Conservation (phyloP, 306 rosid species). For the Prinsepia uniflora region DNA sequence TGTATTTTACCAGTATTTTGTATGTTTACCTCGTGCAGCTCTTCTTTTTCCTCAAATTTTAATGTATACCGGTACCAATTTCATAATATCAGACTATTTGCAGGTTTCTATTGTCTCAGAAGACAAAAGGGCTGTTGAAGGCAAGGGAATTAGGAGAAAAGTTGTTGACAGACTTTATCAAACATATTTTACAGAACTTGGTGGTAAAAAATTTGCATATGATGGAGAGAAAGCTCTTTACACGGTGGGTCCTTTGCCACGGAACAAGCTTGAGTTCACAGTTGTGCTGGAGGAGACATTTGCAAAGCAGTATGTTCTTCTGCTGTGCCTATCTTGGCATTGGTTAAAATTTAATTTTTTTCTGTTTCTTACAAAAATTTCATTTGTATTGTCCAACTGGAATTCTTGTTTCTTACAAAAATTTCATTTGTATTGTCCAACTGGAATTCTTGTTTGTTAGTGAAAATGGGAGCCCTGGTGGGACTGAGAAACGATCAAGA, state of each 20-base stretch:
- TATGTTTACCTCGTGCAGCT: conserved; percentile 36
- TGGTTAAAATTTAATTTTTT: conserved; percentile 13
- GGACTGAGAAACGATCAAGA: conserved; percentile 50
- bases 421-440: conserved; percentile 4
- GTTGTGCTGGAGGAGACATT: conserved; percentile 71
- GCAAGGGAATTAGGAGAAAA: conserved; percentile 69
- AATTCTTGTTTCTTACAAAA: conserved; percentile 7
- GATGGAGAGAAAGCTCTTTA: conserved; percentile 76
- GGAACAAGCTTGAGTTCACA: conserved; percentile 45
- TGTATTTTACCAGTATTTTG: conserved; percentile 76
- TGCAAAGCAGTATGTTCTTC: conserved; percentile 44
- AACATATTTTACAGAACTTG: conserved; percentile 60
- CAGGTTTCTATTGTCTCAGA: conserved; percentile 67
- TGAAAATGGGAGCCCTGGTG: conserved; percentile 37
- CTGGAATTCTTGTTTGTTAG: conserved; percentile 33
- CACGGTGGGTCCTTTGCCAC: conserved; percentile 72
- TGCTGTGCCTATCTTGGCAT: conserved; percentile 8
- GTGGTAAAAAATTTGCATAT: conserved; percentile 56
- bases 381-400: conserved; percentile 21
- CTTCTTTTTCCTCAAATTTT: conserved; percentile 4
- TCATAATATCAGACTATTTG: conserved; percentile 24
- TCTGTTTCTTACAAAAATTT: not conserved
- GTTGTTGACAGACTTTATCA: conserved; percentile 64
- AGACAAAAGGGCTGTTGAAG: conserved; percentile 50
- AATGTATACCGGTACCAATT: conserved; percentile 2